phyloP scores from a whole-genome alignment of 306 rosid genomes.

The Cicer judaicum region DNA sequence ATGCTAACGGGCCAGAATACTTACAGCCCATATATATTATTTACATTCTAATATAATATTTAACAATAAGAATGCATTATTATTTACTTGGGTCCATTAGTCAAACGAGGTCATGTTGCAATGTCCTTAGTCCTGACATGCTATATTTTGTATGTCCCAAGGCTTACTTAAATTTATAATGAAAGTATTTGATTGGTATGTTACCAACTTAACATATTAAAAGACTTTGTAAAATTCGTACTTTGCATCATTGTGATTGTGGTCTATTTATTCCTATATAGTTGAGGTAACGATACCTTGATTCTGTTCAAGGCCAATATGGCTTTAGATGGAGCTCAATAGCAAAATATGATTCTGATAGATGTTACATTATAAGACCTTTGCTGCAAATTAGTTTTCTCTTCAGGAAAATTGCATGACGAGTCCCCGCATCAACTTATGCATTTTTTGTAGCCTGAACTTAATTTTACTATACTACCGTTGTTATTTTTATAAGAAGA shows the following conservation, averaged over 20 bases:
- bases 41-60: no score
- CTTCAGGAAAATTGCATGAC: slow-evolving; percentile 19
- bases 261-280: slow-evolving; percentile 10
- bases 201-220: not conserved
- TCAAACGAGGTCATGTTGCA: slow-evolving; percentile 13
- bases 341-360: slow-evolving; percentile 24
- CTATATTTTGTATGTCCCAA: slow-evolving; percentile 17
- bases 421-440: not conserved
- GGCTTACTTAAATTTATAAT: slow-evolving; percentile 13
- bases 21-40: no score
- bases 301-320: slow-evolving; percentile 25
- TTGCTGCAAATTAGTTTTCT: slow-evolving; percentile 14
- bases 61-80: slow-evolving; percentile 22
- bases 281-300: slow-evolving; percentile 17
- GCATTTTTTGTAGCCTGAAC: slow-evolving; percentile 7
- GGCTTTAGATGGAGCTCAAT: slow-evolving; percentile 39
- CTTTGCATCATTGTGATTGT: not conserved
- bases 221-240: slow-evolving; percentile 32
- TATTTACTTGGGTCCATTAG: not conserved
- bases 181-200: slow-evolving; percentile 16
- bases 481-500: slow-evolving; percentile 19
- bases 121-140: slow-evolving; percentile 4
- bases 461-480: not conserved
- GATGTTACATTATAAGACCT: slow-evolving; percentile 29
- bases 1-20: no score